These are phyloP conservation scores for Backusella liffmaniae DNA, from an alignment of 192 early-diverging fungal species.

Conservation along the genomic window DNA sequence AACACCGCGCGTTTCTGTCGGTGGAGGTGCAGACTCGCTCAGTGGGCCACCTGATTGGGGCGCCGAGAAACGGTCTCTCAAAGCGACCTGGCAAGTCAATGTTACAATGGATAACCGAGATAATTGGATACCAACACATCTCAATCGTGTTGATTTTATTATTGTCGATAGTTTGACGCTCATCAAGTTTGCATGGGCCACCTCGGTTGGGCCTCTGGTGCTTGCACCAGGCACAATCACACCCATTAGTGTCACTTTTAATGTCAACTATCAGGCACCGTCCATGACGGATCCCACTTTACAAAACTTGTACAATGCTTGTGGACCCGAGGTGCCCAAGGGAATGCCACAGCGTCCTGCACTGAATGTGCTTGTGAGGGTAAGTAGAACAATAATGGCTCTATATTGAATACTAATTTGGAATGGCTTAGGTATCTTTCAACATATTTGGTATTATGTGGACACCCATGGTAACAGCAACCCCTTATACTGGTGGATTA, in stretches of 20 bases:
- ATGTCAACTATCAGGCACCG: slow-evolving; percentile 18
- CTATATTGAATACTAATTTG: neutral
- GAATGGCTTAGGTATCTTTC: neutral
- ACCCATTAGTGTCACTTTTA: neutral
- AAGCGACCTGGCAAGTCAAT: slow-evolving; percentile 25
- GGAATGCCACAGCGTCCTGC: neutral
- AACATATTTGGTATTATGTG: slow-evolving; percentile 18
- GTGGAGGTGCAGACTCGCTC: neutral
- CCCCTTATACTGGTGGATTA: slow-evolving; percentile 19
- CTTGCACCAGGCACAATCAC: slow-evolving; percentile 12
- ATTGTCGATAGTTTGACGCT: slow-evolving; percentile 20
- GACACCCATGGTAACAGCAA: slow-evolving; percentile 7
- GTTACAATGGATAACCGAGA: slow-evolving; percentile 23
- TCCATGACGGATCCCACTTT: slow-evolving; percentile 12
- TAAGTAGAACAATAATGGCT: neutral
- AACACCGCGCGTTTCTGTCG: slow-evolving; percentile 14
- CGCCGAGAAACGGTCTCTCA: neutral
- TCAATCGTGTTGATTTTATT: slow-evolving; percentile 15
- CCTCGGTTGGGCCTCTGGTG: neutral
- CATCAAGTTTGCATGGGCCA: slow-evolving; percentile 15
- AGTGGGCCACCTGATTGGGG: slow-evolving; percentile 14
- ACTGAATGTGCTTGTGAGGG: slow-evolving; percentile 17
- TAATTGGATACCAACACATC: slow-evolving; percentile 30
- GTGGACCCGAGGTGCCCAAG: slow-evolving; percentile 17
- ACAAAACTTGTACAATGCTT: slow-evolving; percentile 23